A percentile compares a stretch with the other conserved stretches of the same genome.
These are phyloP conservation scores for Paxillus ammoniavirescens DNA, from an alignment of 768 basidiomycete genomes.

Conservation along the genomic window DNA sequence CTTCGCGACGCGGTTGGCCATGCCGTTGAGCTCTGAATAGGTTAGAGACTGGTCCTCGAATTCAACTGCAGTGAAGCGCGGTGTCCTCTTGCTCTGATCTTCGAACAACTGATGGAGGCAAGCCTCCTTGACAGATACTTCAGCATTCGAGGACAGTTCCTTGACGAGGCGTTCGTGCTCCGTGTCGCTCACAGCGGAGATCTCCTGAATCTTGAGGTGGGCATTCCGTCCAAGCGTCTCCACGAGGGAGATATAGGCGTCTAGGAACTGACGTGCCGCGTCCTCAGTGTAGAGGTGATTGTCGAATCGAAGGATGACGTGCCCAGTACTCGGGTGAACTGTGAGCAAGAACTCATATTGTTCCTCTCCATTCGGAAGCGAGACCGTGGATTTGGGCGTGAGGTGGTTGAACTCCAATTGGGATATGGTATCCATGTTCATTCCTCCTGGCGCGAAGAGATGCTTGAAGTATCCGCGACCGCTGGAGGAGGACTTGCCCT, in stretches of 20 bases:
- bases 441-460: constrained; percentile 29
- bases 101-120: constrained; percentile 20
- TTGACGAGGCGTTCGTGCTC: constrained; percentile 22
- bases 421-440: constrained; percentile 26
- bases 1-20: constrained; percentile 33
- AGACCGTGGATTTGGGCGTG: constrained; percentile 12
- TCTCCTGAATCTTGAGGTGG: constrained; percentile 14
- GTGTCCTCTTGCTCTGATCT: constrained; percentile 19
- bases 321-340: constrained; percentile 23
- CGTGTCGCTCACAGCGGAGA: constrained; percentile 12
- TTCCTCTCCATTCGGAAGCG: constrained; percentile 30
- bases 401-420: constrained; percentile 19
- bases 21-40: constrained; percentile 30
- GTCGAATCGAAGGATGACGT: constrained; percentile 27
- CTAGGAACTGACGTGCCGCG: constrained; percentile 28
- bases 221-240: constrained; percentile 19
- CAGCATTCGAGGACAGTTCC: constrained; percentile 21
- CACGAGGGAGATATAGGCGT: constrained; percentile 28
- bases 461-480: constrained; percentile 32
- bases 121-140: constrained; percentile 11
- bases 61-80: constrained; percentile 21
- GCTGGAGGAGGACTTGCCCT: constrained; percentile 22
- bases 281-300: constrained; percentile 28
- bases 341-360: constrained; percentile 23
- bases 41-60: constrained; percentile 30